Base-by-base conservation (phyloP, 2,329 filamentous ascomycete genomes). In the Pestalotiopsis sp. region DNA sequence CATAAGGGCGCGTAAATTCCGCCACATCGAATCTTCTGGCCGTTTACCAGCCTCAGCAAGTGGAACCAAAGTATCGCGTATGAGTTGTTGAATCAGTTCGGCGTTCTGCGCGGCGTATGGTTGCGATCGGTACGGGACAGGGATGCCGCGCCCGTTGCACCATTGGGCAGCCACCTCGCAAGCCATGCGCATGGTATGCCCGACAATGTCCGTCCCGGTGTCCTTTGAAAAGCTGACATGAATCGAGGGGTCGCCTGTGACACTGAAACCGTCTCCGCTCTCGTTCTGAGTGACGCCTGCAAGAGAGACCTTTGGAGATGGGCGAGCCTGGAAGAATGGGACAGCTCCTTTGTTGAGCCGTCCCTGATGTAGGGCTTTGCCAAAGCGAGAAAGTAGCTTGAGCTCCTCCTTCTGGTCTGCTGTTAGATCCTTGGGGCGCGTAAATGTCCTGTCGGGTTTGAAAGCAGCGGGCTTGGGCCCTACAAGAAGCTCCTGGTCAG, bases 141-240 rank as follows among this genome's bases (percentile, higher is more conserved):
- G 86, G 65, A 92, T 86, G 23, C 81, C 80, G 64, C 89, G 86
- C 25, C 84, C 82, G 61, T 82, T 75, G 74, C 88, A 91, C 88
- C 88, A 92, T 38, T 81, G 81, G 23, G 89, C 90, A 49, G 87
- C 88, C 31, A 90, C 80, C 73, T 91, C 84, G 66, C 88, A 88
- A 13, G 88, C 90, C 3, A 91, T 81, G 49, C 87, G 82, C 90
- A 92, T 92, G 27, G 83, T 73, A 68, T 82, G 81, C 68, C 80
- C 79, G 52, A 88, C 84, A 17, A 86, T 74, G 25, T 80, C 75
- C 23, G 77, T 79, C 27, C 75, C 78, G 9, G 73, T 72, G 20
- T 49, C 64, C 45, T 68, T 59, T 5, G 75, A 73, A 69, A 82
- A 82, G 7, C 73, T 72, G 52, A 86, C 77, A 20, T 78, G 77